Conservation (phyloP, 257 asterid genomes). For the Solanum tarijense region DNA sequence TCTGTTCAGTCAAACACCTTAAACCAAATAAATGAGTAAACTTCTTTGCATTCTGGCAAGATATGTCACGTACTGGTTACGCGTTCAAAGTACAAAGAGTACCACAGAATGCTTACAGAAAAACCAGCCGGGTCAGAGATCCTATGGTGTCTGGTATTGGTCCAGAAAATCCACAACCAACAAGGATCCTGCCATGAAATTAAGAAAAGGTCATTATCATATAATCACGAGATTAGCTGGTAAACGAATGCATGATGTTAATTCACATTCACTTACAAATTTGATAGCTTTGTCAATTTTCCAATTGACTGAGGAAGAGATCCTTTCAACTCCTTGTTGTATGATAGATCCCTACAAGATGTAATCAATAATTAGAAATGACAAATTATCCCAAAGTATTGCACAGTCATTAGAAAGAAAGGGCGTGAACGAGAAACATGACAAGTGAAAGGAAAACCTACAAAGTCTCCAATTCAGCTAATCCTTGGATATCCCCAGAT, state of each 20-base stretch:
- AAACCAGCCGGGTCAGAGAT: constrained; percentile 40
- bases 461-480: constrained; percentile 66
- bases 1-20: not conserved
- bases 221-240: not conserved
- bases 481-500: constrained; percentile 47
- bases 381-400: not conserved
- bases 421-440: not conserved
- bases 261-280: constrained; percentile 50
- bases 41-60: not conserved
- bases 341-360: constrained; percentile 69
- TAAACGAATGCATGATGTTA: not conserved
- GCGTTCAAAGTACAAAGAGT: not conserved
- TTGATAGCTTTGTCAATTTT: constrained; percentile 40
- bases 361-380: not conserved
- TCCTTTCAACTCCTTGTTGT: constrained; percentile 56
- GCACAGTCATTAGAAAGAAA: not conserved
- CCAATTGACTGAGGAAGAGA: constrained; percentile 59
- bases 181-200: constrained; percentile 44
- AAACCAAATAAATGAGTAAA: not conserved
- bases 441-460: constrained; percentile 24
- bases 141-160: constrained; percentile 65
- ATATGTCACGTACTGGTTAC: not conserved
- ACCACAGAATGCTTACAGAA: constrained; percentile 44
- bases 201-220: not conserved
- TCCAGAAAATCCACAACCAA: constrained; percentile 79